Evolutionary conservation across 192 early-diverging fungal species (phyloP), one percentile per base, ranked within the genome.

Genomic region (Rhizophagus clarus): DNA sequence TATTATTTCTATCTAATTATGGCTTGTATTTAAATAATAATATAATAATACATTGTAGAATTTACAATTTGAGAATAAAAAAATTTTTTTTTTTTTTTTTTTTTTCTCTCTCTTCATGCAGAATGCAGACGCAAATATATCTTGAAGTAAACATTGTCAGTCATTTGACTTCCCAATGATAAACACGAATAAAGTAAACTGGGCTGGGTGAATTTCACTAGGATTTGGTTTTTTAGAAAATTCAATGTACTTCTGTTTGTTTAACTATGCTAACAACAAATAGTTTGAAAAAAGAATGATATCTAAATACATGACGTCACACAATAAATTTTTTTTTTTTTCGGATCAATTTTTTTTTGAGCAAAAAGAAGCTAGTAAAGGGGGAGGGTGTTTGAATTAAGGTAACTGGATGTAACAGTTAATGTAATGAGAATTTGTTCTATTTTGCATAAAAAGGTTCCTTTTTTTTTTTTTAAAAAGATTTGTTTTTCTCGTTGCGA

Each of bases 401-500:
- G 51, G 51, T 56, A 20, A 56, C 51, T 56, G 51, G 51, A 56
- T 56, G 51, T 56, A 56, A 56, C 51, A 56, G 51, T 56, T 56
- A 17, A 56, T 56, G 51, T 56, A 56, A 20, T 56, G 0, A 51
- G 51, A 56, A 56, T 15, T 56, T 70, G 68, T 28, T 72, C 70
- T 51, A 26, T 45, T 72, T 72, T 56, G 70, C 70, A 72, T 72
- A 72, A 72, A 72, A 72, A 72, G 24, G n/a, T 42, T n/a, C 42
- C 40, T 49, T 72, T 72, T 72, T 72, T 72, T 45, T 72, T 28
- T 64, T 10, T 51, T 42, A 9, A 47, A 28, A 10, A 47, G 37
- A 47, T 26, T 72, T 72, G 68, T 72, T 72, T 72, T 72, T 72
- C 26, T 72, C 70, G 70, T 72, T 72, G 42, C 70, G 70, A 72